Percentiles rank a stretch among this genome's conserved stretches.
These are phyloP conservation scores for Elsinoe ampelina DNA, from an alignment of 2,329 filamentous ascomycete species.

Conservation along the genomic window DNA sequence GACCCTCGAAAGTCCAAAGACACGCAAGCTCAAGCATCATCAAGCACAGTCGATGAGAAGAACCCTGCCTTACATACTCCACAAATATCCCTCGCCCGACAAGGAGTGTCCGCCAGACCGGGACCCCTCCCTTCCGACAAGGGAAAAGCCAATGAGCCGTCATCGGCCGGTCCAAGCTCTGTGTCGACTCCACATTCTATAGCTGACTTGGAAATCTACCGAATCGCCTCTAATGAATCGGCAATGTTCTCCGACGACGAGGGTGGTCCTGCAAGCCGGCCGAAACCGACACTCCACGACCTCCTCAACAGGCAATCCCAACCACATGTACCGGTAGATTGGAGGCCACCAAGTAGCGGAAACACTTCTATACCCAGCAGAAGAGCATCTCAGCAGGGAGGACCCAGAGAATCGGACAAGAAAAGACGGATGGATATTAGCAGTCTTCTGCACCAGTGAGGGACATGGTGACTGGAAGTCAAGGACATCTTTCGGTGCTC, in stretches of 20 bases:
- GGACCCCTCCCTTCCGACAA: neutral
- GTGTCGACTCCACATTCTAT: neutral
- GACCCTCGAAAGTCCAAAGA: too few species aligned
- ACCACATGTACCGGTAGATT: neutral
- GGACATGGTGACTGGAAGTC: neutral
- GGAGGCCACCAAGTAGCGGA: neutral
- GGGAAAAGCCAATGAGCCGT: neutral
- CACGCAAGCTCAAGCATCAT: too few species aligned
- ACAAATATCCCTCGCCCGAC: neutral
- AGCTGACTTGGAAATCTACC: neutral
- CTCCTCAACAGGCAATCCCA: neutral
- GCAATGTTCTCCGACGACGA: constrained; percentile 11
- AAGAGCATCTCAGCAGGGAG: neutral
- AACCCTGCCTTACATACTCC: neutral
- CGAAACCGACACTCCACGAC: constrained; percentile 1
- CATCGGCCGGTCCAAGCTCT: constrained; percentile 1
- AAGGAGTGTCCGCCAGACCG: neutral
- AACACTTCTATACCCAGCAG: neutral
- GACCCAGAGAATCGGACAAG: constrained; percentile 8
- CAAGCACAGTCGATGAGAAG: neutral
- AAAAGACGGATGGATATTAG: constrained; percentile 11
- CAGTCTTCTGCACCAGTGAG: constrained; percentile 4
- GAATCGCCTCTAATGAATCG: constrained; percentile 11
- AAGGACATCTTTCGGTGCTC: neutral
- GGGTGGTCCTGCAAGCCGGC: neutral